phyloP scores from a whole-genome alignment of 2,329 filamentous ascomycete species.

The Alternaria burnsii region DNA sequence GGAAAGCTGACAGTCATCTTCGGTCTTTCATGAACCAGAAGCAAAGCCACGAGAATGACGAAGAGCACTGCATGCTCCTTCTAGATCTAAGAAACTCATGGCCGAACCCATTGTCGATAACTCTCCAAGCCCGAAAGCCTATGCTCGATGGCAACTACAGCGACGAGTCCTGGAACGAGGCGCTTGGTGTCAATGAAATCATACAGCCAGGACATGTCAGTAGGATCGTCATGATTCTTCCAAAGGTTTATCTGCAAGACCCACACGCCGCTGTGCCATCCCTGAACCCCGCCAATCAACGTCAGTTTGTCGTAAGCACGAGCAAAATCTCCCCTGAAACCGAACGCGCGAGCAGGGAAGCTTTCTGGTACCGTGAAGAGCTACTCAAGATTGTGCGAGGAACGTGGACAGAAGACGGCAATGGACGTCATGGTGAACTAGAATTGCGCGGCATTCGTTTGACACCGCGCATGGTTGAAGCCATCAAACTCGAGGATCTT shows the following conservation, averaged over 20 bases:
- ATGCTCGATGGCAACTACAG: constrained; percentile 5
- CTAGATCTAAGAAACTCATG: constrained; percentile 90
- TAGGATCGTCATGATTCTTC: constrained; percentile 78
- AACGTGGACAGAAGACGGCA: constrained; percentile 71
- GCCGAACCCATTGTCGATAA: constrained; percentile 79
- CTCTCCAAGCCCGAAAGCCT: constrained; percentile 59
- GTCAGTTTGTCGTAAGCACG: constrained; percentile 91
- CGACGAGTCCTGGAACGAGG: constrained; percentile 18
- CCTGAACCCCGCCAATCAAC: constrained; percentile 79
- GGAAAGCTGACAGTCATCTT: constrained; percentile 53
- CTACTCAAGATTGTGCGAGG: constrained; percentile 76
- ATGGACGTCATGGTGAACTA: constrained; percentile 69
- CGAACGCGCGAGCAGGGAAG: constrained; percentile 79
- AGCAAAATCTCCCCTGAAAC: constrained; percentile 80
- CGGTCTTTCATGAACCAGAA: constrained; percentile 57
- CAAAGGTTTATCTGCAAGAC: constrained; percentile 77
- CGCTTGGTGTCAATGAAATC: constrained; percentile 51
- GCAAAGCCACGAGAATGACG: constrained; percentile 52
- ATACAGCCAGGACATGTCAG: constrained; percentile 70
- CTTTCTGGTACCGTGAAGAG: constrained; percentile 90
- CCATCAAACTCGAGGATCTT: constrained; percentile 81
- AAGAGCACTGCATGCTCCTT: constrained; percentile 79
- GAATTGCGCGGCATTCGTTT: constrained; percentile 81
- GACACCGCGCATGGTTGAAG: constrained; percentile 80
- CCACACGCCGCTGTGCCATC: constrained; percentile 80